Base-by-base conservation (phyloP, 2,329 filamentous ascomycete species). In the Neopestalotiopsis clavispora region DNA sequence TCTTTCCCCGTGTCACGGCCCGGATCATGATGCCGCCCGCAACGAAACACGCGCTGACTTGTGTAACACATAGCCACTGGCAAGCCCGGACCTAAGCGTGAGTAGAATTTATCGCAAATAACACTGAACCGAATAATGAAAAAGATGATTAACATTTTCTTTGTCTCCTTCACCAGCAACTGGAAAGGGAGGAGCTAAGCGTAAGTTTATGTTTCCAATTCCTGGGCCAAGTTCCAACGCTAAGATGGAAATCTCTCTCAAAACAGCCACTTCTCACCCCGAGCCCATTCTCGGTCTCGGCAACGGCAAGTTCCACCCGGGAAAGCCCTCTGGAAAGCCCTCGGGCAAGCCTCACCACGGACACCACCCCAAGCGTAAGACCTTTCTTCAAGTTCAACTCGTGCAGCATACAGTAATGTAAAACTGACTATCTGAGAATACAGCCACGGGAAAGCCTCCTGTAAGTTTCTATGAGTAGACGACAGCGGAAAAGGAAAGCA, bases 341-440 rank as follows among this genome's bases (percentile, higher is more conserved):
- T 52, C 45, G 7, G 45, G 45, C 17, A 52, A 52, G 45, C 45
- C 45, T 52, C 45, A 52, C 45, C 45, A 52, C n/a, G 45, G 45
- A 52, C 45, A 52, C 45, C 45, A 52, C 45, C 45, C 45, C 45
- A 52, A 52, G 45, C 45, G 45, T 52, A 52, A 52, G 45, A n/a
- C n/a, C n/a, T 52, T n/a, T 7, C 17, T 7, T 7, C 9, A 10
- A 38, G 34, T 38, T 10, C 45, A 52, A 7, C 2, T 9, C 23
- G 23, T 28, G 1, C 23, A 28, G 23, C 23, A n/a, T 49, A 1
- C n/a, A 23, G 17, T 10, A 52, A 14, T 3, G n/a, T 38, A 0
- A 52, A n/a, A 12, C n/a, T 9, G 17, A 52, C 6, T 17, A 10
- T 10, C 4, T n/a, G 45, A 52, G 7, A 52, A 7, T 9, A 7